Evolutionary conservation across 805 yeast genomes (phyloP), one percentile per base, ranked within the genome.

Genomic region (Kluyveromyces nonfermentans): DNA sequence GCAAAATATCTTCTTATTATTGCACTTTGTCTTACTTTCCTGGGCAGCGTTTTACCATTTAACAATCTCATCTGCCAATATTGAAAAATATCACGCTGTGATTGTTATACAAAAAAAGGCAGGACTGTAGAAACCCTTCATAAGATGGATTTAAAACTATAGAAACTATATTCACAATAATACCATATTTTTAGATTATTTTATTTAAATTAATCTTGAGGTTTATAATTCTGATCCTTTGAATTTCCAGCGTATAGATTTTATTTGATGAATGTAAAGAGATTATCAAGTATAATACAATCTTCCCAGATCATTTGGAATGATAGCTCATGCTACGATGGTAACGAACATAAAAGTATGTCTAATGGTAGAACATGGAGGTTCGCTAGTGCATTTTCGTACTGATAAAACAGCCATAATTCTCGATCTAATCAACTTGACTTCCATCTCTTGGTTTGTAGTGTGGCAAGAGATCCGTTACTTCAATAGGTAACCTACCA

Each of bases 361-460:
- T n/a, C n/a, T n/a, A n/a, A n/a, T 10, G 12, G 9, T 25, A 14
- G 7, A 25, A 25, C 4, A 10, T 6, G 30, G 30, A 25, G 12
- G 14, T 10, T 25, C 7, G 9, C 30, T 4, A 25, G 30, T n/a
- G n/a, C 7, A 6, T 25, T 25, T 25, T 6, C 9, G 7, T 25
- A 25, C 7, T 14, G 12, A 25, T 25, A 14, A 25, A 25, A 25
- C 12, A 25, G 12, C 12, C 30, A 25, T 25, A 14, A 10, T 10
- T 10, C 30, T 6, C 30, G 12, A 17, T 15, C 44, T 31, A 47
- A 33, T 80, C 85, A 44, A 75, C 77, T 38, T 80, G 89, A 63
- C 83, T 74, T 31, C 98, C 98, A 62, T 93, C 98, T 64, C 98
- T 75, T 32, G 98, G 97, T 49, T 97, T 77, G 64, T 93, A 93